These are phyloP conservation scores for Glycine soja DNA, from an alignment of 306 rosid species.

Conservation along the genomic window DNA sequence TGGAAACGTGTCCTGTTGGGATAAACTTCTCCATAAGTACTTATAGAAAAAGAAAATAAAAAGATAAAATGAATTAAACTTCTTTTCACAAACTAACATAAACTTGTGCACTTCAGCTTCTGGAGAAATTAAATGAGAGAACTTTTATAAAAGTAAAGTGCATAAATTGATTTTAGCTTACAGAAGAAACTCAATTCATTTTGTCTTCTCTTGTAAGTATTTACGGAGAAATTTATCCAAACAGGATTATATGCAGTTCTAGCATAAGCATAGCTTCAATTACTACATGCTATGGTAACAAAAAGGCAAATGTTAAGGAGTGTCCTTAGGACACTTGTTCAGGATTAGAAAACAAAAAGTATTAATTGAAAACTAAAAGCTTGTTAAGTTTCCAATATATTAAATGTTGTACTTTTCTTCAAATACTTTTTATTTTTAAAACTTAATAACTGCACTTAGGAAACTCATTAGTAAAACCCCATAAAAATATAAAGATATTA, in stretches of 20 bases:
- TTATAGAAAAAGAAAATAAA: neutral
- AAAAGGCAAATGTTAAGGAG: neutral
- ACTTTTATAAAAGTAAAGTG: neutral
- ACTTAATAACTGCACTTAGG: neutral
- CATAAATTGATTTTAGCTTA: neutral
- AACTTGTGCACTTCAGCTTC: neutral
- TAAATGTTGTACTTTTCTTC: neutral
- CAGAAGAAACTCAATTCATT: neutral
- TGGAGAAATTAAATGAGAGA: neutral
- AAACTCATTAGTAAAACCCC: neutral
- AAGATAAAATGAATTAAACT: neutral
- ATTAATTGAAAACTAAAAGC: neutral
- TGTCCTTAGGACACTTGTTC: neutral
- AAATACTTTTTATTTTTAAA: neutral
- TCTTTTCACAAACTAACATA: neutral
- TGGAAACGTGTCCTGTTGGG: no score
- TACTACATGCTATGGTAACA: neutral
- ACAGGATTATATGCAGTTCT: neutral
- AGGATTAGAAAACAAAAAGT: neutral
- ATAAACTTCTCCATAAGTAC: no score
- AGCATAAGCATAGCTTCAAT: constrained; percentile 4
- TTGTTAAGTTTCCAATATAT: neutral
- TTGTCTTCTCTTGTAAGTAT: no score
- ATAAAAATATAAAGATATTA: neutral
- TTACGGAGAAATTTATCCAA: neutral